A percentile compares a stretch with the other conserved stretches of the same genome.
These are phyloP conservation scores for Vanderwaltozyma yarrowii DNA, from an alignment of 805 yeast genomes.

Conservation along the genomic window DNA sequence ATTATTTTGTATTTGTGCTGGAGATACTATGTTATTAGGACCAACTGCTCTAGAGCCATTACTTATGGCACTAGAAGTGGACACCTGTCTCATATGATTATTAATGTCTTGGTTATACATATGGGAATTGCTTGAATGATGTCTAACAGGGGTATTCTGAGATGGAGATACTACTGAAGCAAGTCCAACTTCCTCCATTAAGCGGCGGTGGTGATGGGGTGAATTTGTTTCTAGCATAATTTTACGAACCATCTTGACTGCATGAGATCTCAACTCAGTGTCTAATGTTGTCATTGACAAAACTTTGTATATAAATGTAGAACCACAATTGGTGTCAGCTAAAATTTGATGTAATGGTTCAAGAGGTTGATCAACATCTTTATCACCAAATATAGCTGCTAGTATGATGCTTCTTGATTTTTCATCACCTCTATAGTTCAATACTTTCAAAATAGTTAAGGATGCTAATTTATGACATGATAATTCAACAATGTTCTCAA, in stretches of 20 bases:
- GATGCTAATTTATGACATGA: slow-evolving; percentile 80
- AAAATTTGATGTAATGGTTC: slow-evolving; percentile 47
- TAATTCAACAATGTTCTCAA: slow-evolving; percentile 51
- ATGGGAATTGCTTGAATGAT: slow-evolving; percentile 14
- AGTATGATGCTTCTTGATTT: slow-evolving; percentile 53
- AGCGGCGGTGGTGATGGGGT: slow-evolving; percentile 68
- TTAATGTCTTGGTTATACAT: slow-evolving; percentile 13
- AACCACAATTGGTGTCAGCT: slow-evolving; percentile 58
- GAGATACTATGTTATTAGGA: slow-evolving; percentile 1
- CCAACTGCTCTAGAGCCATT: slow-evolving; percentile 22
- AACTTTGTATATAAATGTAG: slow-evolving; percentile 70
- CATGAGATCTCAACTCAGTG: slow-evolving; percentile 43
- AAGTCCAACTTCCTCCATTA: slow-evolving; percentile 88
- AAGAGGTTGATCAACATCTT: slow-evolving; percentile 32
- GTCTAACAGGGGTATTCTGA: neutral
- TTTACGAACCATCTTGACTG: slow-evolving; percentile 51
- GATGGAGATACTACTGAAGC: neutral
- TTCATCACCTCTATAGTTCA: slow-evolving; percentile 58
- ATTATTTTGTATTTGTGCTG: neutral
- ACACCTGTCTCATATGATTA: slow-evolving; percentile 23
- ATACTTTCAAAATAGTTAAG: slow-evolving; percentile 66
- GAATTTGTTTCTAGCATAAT: slow-evolving; percentile 52
- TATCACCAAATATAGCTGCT: slow-evolving; percentile 53
- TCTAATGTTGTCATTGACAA: slow-evolving; percentile 62
- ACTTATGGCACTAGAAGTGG: slow-evolving; percentile 25